Evolutionary conservation across 2,329 filamentous ascomycete species (phyloP).

Genomic region (Fusarium sp.): DNA sequence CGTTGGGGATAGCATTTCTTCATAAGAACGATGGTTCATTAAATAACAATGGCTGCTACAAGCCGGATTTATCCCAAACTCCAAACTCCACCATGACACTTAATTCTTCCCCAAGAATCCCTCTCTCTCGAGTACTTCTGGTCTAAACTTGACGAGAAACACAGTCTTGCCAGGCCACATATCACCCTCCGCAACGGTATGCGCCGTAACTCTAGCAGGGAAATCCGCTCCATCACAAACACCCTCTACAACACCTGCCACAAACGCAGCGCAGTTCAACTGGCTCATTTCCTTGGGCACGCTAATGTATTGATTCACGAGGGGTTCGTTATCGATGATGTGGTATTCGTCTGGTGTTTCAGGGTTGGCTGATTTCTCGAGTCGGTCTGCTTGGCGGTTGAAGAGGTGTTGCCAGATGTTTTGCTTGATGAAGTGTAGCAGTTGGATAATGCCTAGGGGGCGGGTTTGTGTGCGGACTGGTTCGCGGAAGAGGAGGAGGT

Average conservation of each 20-base stretch:
- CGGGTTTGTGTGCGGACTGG: conserved; percentile 76
- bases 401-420: conserved; percentile 94
- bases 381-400: conserved; percentile 86
- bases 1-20: conserved; percentile 19
- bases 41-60: conserved; percentile 2
- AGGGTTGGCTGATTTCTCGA: conserved; percentile 87
- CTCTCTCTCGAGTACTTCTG: conserved; percentile 93
- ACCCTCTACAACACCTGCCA: conserved; percentile 94
- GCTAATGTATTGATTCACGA: conserved; percentile 93
- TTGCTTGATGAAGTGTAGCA: conserved; percentile 95
- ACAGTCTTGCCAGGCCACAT: conserved; percentile 98
- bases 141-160: conserved; percentile 91
- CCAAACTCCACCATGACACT: conserved; percentile 30
- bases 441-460: conserved; percentile 86
- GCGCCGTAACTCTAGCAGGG: conserved; percentile 87
- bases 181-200: conserved; percentile 78
- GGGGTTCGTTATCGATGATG: conserved; percentile 97
- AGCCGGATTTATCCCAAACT: conserved; percentile 13
- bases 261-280: conserved; percentile 95
- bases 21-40: conserved; percentile 2
- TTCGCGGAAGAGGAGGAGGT: conserved; percentile 90
- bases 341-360: conserved; percentile 95
- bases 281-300: conserved; percentile 96
- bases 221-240: conserved; percentile 95
- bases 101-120: conserved; percentile 75